Base-by-base conservation (phyloP, 495 filamentous ascomycete species). In the Entonaema liquescens region DNA sequence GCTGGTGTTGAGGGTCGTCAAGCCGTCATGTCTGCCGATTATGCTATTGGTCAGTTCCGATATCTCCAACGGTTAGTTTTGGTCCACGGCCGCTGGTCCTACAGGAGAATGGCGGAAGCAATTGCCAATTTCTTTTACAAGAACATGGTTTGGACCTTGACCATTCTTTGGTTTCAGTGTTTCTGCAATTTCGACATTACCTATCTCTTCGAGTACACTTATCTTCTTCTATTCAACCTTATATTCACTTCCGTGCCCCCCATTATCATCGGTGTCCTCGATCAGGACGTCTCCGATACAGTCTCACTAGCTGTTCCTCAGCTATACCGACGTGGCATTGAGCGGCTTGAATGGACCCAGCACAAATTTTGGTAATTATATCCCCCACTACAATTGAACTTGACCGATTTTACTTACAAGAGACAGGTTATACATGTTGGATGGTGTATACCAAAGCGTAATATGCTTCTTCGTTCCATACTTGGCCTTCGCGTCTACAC, bases 91-190 rank as follows among this genome's bases (percentile, higher is more conserved):
- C 88, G 96, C 67, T 99, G 95, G 93, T 96, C 93, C 36, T 99
- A 99, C 79, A 86, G 95, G 31, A 89, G 96, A 70, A 82, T 98
- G 77, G 94, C 89, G 55, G 96, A 99, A 85, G 91, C 92, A 28
- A 97, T 95, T 71, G 93, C 94, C 74, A 99, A 99, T 77, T 99
- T 99, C 87, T 99, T 99, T 84, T 99, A 99, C 87, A 99, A 99
- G 92, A 98, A 98, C 82, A 90, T 99, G 81, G 90, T 98, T 55
- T 99, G 96, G 96, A 97, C 94, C 15, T 93, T 98, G 74, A 88
- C 93, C 25, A 90, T 99, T 59, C 97, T 98, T 85, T 99, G 95
- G 96, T 99, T 92, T 82, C 94, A 95, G 79, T 91, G 95, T 61
- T 98, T 91, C 81, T 93, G 91, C 86, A 90, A 95, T 79, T 98